A percentile compares a stretch with the other conserved stretches of the same genome.
phyloP scores from a whole-genome alignment of 1,284 basidiomycete genomes.

The Polyporus tsugae region DNA sequence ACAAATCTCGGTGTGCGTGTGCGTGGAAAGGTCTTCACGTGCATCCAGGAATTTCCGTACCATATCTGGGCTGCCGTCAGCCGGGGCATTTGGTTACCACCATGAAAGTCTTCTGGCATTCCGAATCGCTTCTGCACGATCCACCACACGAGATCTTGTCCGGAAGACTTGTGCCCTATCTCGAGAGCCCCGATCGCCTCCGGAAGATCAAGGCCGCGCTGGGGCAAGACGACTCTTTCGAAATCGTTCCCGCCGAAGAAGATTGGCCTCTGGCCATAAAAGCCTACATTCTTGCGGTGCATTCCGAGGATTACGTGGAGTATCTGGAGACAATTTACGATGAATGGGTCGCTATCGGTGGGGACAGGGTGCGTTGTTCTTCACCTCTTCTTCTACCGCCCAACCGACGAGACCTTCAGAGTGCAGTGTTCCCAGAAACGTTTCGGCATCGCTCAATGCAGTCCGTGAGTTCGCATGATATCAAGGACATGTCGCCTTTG shows the following conservation, averaged over 20 bases:
- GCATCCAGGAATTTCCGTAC: not conserved
- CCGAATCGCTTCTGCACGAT: constrained; percentile 39
- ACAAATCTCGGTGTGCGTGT: not conserved
- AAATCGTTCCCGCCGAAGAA: constrained; percentile 29
- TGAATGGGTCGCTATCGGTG: constrained; percentile 44
- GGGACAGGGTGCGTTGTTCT: constrained; percentile 37
- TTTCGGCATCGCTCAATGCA: constrained; percentile 40
- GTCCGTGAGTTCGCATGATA: constrained; percentile 16
- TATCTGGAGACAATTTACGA: constrained; percentile 44
- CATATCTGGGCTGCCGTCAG: not conserved
- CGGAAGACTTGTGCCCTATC: constrained; percentile 41
- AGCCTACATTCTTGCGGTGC: constrained; percentile 32
- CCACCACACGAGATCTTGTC: constrained; percentile 45
- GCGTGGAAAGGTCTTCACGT: not conserved
- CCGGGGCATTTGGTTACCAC: not conserved
- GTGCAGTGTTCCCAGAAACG: constrained; percentile 44
- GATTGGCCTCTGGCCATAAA: constrained; percentile 27
- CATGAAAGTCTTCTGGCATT: constrained; percentile 40
- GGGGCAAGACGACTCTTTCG: constrained; percentile 29
- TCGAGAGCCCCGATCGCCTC: constrained; percentile 44
- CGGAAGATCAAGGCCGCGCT: constrained; percentile 39
- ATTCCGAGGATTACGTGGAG: constrained; percentile 39
- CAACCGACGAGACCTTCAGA: constrained; percentile 27
- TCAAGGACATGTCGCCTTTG: constrained; percentile 32
- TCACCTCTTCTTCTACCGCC: not conserved